phyloP scores from a whole-genome alignment of 495 filamentous ascomycete species.

The Penicillium paradoxum region DNA sequence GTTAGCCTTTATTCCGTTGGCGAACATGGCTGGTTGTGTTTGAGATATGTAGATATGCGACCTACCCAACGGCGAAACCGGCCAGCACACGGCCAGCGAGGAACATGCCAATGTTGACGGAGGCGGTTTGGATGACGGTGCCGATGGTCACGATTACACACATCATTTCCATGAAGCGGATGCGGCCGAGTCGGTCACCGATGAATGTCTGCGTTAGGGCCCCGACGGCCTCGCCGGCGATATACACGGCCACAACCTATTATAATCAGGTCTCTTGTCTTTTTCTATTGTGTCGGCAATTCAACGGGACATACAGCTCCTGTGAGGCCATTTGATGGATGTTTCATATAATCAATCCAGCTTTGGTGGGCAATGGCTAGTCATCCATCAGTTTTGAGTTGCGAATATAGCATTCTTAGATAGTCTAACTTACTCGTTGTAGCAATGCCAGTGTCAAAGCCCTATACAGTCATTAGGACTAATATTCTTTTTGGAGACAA shows the following conservation, averaged over 20 bases:
- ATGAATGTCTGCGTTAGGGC: conserved; percentile 49
- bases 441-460: conserved; percentile 56
- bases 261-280: not conserved
- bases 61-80: conserved; percentile 52
- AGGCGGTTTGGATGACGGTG: conserved; percentile 51
- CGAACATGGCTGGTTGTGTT: not conserved
- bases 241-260: conserved; percentile 55
- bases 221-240: conserved; percentile 53
- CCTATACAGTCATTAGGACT: conserved; percentile 28
- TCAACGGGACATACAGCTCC: conserved; percentile 51
- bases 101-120: conserved; percentile 57
- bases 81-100: conserved; percentile 52
- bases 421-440: conserved; percentile 48
- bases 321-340: conserved; percentile 50
- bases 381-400: conserved; percentile 6
- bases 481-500: not conserved
- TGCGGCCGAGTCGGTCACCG: conserved; percentile 52
- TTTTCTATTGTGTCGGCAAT: no score
- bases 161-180: conserved; percentile 55
- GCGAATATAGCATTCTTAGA: not conserved
- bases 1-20: not conserved
- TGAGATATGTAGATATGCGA: not conserved
- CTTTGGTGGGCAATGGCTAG: conserved; percentile 55
- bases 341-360: conserved; percentile 55
- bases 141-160: conserved; percentile 55